Base-by-base conservation (phyloP, 441 rosid genomes). In the Theobroma grandiflorum region DNA sequence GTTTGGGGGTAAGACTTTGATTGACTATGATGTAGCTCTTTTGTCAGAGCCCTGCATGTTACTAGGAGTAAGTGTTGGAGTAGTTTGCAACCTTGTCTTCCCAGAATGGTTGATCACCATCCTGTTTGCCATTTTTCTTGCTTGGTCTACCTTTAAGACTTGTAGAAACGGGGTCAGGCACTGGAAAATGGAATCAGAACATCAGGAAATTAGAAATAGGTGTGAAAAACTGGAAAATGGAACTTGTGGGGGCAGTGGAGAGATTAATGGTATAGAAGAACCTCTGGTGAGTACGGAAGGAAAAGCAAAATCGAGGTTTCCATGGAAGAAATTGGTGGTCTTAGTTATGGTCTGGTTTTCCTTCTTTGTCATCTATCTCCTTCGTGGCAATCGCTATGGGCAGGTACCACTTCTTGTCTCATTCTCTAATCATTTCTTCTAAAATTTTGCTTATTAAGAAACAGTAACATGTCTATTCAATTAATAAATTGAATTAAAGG, bases 101-200 rank as follows among this genome's bases (percentile, higher is more conserved):
- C 98, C 99, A 11, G 98, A 93, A 63, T 96, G 99, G 98, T 85
- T 94, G 45, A 90, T 96, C 77, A 96, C 97, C 31, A 12, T 86
- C 45, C 82, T 92, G 62, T 94, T 96, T 43, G 93, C 92, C 7
- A 72, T 86, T 73, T 96, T 96, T 66, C 90, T 94, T n/a, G 92
- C 90, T 59, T 96, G 95, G 95, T 92, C 92, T 66, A 96, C 98
- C 47, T 70, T 87, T 33, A 92, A 90, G 85, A 94, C 99, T 0
- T 93, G 94, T 63, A 84, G 77, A 63, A 94, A 85, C 45, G 99
- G 97, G 1, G 73, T 93, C 37, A 64, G 37, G 70, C 80, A 76
- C 45, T 94, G 99, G 99, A 89, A 77, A 18, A 69, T 85, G 77
- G 98, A 96, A 77, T 84, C 99, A 2, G 91, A 87, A 77, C 64